These are phyloP conservation scores for Aspergillus floridensis DNA, from an alignment of 2,329 filamentous ascomycete species.

Conservation along the genomic window DNA sequence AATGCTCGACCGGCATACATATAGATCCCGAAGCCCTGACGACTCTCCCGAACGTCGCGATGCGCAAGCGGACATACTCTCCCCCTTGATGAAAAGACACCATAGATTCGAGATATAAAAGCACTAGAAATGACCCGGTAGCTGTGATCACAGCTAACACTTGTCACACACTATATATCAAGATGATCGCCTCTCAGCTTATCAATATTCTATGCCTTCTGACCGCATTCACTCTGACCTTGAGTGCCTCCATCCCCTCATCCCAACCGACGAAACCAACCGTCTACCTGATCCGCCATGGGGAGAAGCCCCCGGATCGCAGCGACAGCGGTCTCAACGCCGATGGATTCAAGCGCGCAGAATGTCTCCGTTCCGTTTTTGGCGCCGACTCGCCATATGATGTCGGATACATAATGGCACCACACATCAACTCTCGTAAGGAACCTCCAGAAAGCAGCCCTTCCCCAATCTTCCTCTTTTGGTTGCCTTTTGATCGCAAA, in stretches of 20 bases:
- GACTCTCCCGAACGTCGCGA: neutral
- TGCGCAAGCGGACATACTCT: neutral
- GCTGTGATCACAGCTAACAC: neutral
- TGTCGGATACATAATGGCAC: slow-evolving; percentile 31
- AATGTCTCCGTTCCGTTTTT: slow-evolving; percentile 30
- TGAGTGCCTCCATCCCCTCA: neutral
- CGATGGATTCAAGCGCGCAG: slow-evolving; percentile 27
- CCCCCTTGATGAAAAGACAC: neutral
- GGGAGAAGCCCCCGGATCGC: slow-evolving; percentile 27
- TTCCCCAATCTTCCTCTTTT: neutral
- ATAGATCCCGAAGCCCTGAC: neutral
- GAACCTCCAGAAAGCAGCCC: neutral
- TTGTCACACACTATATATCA: neutral
- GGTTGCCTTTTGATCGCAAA: neutral
- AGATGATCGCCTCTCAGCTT: neutral
- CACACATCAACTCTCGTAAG: slow-evolving; percentile 23
- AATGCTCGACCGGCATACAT: neutral
- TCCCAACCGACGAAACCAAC: slow-evolving; percentile 16
- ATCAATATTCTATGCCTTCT: neutral
- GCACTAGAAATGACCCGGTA: neutral
- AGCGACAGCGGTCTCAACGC: slow-evolving; percentile 23
- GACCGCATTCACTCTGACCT: neutral
- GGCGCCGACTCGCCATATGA: slow-evolving; percentile 23
- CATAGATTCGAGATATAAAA: neutral
- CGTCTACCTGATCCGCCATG: slow-evolving; percentile 32